Evolutionary conservation across 768 basidiomycete species (phyloP), one percentile per base, ranked within the genome.

Genomic region (Podaxis carcinomalis): DNA sequence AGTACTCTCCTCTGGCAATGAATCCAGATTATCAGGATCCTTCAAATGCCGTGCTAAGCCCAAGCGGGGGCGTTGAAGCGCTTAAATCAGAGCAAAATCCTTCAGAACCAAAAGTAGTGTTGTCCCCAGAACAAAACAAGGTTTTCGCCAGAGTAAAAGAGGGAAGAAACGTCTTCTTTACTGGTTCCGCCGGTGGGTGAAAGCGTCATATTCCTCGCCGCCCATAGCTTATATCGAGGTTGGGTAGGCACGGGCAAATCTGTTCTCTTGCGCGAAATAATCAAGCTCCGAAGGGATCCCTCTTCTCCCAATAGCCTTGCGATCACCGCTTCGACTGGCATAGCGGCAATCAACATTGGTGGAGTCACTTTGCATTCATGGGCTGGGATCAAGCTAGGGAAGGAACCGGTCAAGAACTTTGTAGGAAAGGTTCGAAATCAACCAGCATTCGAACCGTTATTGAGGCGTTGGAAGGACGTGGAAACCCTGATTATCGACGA

Each of bases 401-500:
- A 82, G 28, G 87, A 89, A 47, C 60, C 74, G 13, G 78, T 77
- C 5, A 76, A 83, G 39, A 74, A 75, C 19, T 74, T 90, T 9
- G 77, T 80, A 11, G 79, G 77, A 0, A 91, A 87, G 70, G 77
- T 87, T 57, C 70, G 76, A 11, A 75, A 77, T 4, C 76, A 80
- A 57, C 64, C 68, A 16, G 76, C 74, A 51, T 74, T 75, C 27
- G 63, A 62, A 44, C 68, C 56, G 37, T 75, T 83, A n/a, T 72
- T 82, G 19, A 69, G 77, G 2, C 81, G 90, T 40, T 95, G 93
- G 93, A 73, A 72, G 61, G 66, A 69, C 10, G 85, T 85, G 0
- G 68, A 76, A 59, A 85, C 87, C 3, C 78, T 96, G 25, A 87
- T 96, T 65, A 83, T 96, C 52, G 93, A 96, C 67, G 93, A 96